Evolutionary conservation across 164 flowering plant species (phyloP), one percentile per base, ranked within the genome.

Genomic region (Sextonia rubra): DNA sequence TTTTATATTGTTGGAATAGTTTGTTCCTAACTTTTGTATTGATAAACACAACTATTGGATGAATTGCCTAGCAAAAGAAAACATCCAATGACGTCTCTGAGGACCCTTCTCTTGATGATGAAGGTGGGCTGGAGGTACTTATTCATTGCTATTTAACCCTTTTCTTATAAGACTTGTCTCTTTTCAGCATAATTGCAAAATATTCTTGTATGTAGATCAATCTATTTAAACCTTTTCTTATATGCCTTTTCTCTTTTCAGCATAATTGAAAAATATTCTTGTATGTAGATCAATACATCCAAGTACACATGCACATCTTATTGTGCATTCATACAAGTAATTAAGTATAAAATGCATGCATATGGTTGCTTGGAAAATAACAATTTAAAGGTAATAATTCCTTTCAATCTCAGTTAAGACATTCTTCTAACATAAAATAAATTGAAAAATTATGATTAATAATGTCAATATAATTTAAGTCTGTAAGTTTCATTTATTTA

Each of bases 51-150:
- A 60, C 73, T 93, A 62, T 77, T 96, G 7, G 98, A 93, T 85
- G 91, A 69, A 52, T 81, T 93, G 65, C 97, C 98, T 65, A 88
- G 82, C 20, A 93, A 93, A 76, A 87, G 97, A 80, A 85, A 74
- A 72, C 61, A 74, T 23, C 86, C 74, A 95, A 90, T 74, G 87
- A 87, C 80, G 75, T 30, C 12, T 47, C 69, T 29, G 79, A 78
- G 22, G 76, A 72, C 48, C 86, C 93, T 61, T 87, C 93, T 62
- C 86, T 84, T 75, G 94, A 89, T 52, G 91, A 74, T 29, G 83
- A 81, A 24, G 84, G 83, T 69, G 80, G 71, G 52, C 64, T 77
- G 3, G 87, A 86, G 92, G 92, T 90, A 83, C 9, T 48, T 47
- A 61, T 64, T 24, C 23, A 8, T 22, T 27, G 15, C 4, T 24